Evolutionary conservation across 192 early-diverging fungal species (phyloP), one percentile per base, ranked within the genome.

Genomic region (Diversispora eburnea): DNA sequence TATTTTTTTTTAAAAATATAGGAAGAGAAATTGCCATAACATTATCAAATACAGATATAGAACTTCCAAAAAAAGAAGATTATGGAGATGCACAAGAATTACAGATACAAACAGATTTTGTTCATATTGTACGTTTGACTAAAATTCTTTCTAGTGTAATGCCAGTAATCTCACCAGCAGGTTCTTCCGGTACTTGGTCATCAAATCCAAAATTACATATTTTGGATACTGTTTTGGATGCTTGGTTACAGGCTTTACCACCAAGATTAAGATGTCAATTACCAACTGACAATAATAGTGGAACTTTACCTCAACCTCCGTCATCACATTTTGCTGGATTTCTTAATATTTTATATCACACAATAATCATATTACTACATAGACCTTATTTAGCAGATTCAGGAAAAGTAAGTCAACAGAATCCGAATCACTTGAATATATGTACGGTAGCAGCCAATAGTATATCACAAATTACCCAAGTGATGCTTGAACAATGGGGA

Each of bases 321-420:
- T 67, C 73, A 13, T 76, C 78, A 17, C 76, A 79, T 12, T 88
- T 86, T 74, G 77, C 83, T 39, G 83, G 81, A 3, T 81, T 88
- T 70, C 66, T 88, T 15, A 83, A 88, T 63, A 81, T 88, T 76
- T 80, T 82, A 19, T 88, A 86, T 72, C 83, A 86, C 59, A 80
- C 81, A 15, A 74, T 78, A 64, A 60, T 79, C 6, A 80, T 88
- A 62, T 76, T 86, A 66, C 55, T 88, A 8, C 84, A 88, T 62
- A 78, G 86, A 20, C 83, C 78, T 42, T 86, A 88, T 63, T 69
- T 77, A 13, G 56, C 70, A 17, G 48, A 70, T 72, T 67, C 68
- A 43, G 46, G 61, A 25, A 73, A 72, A 64, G 65, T 78, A 25
- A 67, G 82, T 9, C 71, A 79, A 55, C 70, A 76, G 52, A 66